Base-by-base conservation (phyloP, 345 rosid genomes). In the Salix koriyanagi region DNA sequence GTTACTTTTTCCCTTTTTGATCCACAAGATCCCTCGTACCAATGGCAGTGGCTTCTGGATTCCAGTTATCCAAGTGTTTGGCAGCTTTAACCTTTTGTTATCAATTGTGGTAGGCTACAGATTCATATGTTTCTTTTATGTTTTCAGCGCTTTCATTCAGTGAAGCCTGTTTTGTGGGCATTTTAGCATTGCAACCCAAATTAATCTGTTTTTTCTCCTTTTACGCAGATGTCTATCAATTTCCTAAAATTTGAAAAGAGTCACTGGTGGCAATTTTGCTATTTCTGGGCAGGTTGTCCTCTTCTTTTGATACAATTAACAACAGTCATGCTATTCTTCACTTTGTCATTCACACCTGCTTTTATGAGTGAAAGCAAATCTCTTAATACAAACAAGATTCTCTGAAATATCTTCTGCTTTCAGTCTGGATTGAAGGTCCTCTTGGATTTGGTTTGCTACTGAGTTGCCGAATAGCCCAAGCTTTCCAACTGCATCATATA, bases 351-450 rank as follows among this genome's bases (percentile, higher is more conserved):
- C 15, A 30, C 56, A 25, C 68, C 15, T 44, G 4, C 42, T 56
- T 67, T 48, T 26, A 13, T 4, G 52, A 46, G 25, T 54, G 6
- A 65, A 10, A 23, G 56, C n/a, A 36, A 52, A 5, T 73, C 52
- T 79, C 44, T 16, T 26, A 6, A 6, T 25, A 16, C 18, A 62
- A 68, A 44, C 46, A 14, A 46, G 52, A 46, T 46, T 46, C 18
- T 46, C 19, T 68, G n/a, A 36, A 28, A 72, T 75, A 30, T 56
- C 34, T 69, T 85, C 81, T 77, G 64, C 75, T 87, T 80, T 73
- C 86, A 92, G 98, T 88, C 26, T 94, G 98, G 97, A 34, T 92
- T 23, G 97, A 91, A 88, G 98, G 97, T 83, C 97, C 98, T 32
- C 84, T 94, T 42, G 97, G 97, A 75, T 94, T 92, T 69, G 98